Base-by-base conservation (phyloP, 2,329 filamentous ascomycete species). In the Biscogniauxia mediterranea region DNA sequence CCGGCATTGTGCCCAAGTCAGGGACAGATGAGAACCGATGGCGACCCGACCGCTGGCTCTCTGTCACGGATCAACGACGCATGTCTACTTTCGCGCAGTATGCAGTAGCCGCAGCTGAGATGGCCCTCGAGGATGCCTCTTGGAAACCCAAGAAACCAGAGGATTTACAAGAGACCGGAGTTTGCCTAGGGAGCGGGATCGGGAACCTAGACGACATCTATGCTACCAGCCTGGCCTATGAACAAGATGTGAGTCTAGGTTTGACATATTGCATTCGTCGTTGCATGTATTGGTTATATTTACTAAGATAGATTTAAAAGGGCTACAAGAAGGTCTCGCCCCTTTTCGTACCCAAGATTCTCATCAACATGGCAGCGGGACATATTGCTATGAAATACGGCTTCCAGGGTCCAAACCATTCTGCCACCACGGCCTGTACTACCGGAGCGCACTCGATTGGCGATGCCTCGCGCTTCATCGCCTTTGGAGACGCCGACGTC, bases 61-160 rank as follows among this genome's bases (percentile, higher is more conserved):
- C 74, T 53, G 72, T 76, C 23, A 73, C 80, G 1, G 85, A 88
- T 61, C 81, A 85, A 71, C 86, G 93, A 4, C 90, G 92, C 71
- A 96, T 96, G 88, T 93, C 95, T n/a, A 83, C 81, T 23, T 98
- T 98, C 73, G 86, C 93, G 3, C 93, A 98, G 75, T 98, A 96
- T 78, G 94, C 93, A 15, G 83, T 97, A 71, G 92, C 91, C 13
- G 92, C 93, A 2, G 85, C 92, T 0, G 85, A 92, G 56, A 95
- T 98, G 83, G 95, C 95, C 0, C 80, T 99, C 56, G 77, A 85
- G 26, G 92, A 98, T 79, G 89, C 94, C 0, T 86, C 83, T 1
- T 97, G 93, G 92, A 80, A 83, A 55, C 87, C 89, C 0, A 79
- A 78, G 5, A 76, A 73, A 4, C 79, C 82, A 19, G 82, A 87